A percentile compares a stretch with the other conserved stretches of the same genome.
Evolutionary conservation across 1,139 yeast genomes (phyloP).

Genomic region (Yamadazyma mexicana): DNA sequence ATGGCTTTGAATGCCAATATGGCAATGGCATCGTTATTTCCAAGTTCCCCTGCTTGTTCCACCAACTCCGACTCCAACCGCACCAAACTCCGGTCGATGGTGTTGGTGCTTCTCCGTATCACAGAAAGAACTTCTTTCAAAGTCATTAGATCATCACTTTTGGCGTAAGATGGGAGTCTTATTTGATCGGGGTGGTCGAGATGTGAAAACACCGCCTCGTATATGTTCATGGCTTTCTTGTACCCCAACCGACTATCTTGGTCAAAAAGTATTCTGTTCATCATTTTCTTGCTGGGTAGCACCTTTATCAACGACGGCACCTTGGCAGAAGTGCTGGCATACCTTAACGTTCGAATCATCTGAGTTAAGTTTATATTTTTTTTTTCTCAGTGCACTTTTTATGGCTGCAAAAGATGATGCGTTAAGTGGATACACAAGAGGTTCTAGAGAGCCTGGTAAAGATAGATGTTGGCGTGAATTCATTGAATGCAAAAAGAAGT

Average conservation of each 20-base stretch:
- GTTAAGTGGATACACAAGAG: too few relatives aligned
- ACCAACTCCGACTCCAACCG: conserved; percentile 68
- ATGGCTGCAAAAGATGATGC: conserved; percentile 2
- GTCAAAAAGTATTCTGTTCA: conserved; percentile 65
- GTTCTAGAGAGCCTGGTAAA: too few relatives aligned
- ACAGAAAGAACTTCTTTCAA: conserved; percentile 68
- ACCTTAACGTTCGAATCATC: conserved; percentile 1
- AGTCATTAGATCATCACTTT: conserved; percentile 60
- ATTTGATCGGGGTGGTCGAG: conserved; percentile 38
- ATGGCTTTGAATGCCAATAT: conserved; percentile 66
- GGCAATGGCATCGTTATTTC: conserved; percentile 78
- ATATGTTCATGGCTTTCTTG: conserved; percentile 52
- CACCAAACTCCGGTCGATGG: conserved; percentile 54
- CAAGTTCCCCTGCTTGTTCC: conserved; percentile 81
- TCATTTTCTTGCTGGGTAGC: conserved; percentile 57
- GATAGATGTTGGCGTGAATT: too few relatives aligned
- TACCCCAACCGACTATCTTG: conserved; percentile 58
- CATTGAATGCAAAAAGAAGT: too few relatives aligned
- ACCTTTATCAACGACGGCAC: conserved; percentile 50
- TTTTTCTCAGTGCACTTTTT: neutral
- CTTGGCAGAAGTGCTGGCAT: neutral
- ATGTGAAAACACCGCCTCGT: conserved; percentile 48
- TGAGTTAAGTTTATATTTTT: neutral
- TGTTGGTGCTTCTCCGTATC: conserved; percentile 59
- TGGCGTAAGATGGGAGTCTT: conserved; percentile 44